Percentiles rank a stretch among this genome's conserved stretches.
These are phyloP conservation scores for Ballota nigra DNA, from an alignment of 257 asterid genomes.

Conservation along the genomic window DNA sequence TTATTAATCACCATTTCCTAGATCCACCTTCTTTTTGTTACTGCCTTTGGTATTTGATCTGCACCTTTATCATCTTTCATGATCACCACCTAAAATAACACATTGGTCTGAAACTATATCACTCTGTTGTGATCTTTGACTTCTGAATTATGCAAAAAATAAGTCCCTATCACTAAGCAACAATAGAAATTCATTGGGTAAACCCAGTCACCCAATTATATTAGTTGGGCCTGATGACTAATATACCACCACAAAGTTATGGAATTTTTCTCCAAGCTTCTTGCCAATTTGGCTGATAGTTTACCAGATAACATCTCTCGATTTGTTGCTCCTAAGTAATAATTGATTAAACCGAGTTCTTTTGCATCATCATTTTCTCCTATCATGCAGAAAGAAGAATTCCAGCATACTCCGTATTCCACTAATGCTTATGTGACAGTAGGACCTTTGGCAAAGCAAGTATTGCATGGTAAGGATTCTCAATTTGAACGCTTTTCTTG, in stretches of 20 bases:
- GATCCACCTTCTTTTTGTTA: background rate
- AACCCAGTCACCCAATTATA: background rate
- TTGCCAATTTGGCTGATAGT: conserved; percentile 2
- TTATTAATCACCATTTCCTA: background rate
- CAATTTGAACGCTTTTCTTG: background rate
- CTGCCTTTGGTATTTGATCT: conserved; percentile 15
- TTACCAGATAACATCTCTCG: conserved; percentile 2
- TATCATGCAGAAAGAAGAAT: conserved; percentile 88
- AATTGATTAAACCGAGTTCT: background rate
- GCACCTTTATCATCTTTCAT: background rate
- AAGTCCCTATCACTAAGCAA: background rate
- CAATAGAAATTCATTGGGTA: background rate
- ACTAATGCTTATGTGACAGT: conserved; percentile 88
- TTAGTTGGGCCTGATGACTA: conserved; percentile 9
- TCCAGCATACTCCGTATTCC: conserved; percentile 90
- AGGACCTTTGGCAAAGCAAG: conserved; percentile 81
- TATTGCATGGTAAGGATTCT: conserved; percentile 64
- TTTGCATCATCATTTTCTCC: conserved; percentile 4
- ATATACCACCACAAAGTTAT: background rate
- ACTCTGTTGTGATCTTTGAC: conserved; percentile 15
- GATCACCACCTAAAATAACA: background rate
- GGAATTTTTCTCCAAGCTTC: background rate
- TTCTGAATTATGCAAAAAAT: background rate
- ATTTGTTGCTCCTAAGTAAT: background rate
- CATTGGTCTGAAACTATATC: background rate